These are phyloP conservation scores for Cornus kousa DNA, from an alignment of 148 eudicot genomes.

Conservation along the genomic window DNA sequence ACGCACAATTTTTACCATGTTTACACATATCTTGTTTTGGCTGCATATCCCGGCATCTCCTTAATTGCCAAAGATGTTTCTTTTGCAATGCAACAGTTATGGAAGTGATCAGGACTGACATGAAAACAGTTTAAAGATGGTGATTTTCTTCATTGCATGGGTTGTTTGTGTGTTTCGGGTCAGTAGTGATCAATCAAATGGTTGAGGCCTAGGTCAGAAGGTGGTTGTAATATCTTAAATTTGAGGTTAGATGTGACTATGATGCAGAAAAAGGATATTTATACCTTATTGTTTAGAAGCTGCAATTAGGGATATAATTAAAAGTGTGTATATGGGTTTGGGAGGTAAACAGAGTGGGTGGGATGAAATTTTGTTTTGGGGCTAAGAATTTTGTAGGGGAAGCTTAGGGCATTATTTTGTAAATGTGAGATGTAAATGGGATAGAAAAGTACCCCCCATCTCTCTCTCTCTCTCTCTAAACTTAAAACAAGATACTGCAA, in stretches of 20 bases:
- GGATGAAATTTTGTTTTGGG: background rate
- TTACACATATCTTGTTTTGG: slow-evolving; percentile 73
- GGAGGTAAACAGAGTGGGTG: background rate
- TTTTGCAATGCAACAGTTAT: slow-evolving; percentile 76
- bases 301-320: background rate
- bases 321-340: background rate
- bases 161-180: background rate
- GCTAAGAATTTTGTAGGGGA: slow-evolving; percentile 19
- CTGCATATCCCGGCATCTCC: slow-evolving; percentile 85
- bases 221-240: background rate
- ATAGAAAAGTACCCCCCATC: background rate
- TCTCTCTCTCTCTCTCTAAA: too few species aligned
- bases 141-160: background rate
- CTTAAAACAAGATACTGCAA: too few species aligned
- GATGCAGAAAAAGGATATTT: background rate
- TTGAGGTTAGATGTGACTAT: background rate
- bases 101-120: slow-evolving; percentile 40
- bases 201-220: background rate
- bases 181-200: background rate
- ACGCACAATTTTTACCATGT: slow-evolving; percentile 76
- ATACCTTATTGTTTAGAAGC: background rate
- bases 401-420: slow-evolving; percentile 19
- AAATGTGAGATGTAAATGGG: slow-evolving; percentile 17
- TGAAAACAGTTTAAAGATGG: slow-evolving; percentile 15
- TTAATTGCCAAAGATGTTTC: slow-evolving; percentile 90